Conservation (phyloP, 768 basidiomycete genomes). For the Boletus pseudopeckii region DNA sequence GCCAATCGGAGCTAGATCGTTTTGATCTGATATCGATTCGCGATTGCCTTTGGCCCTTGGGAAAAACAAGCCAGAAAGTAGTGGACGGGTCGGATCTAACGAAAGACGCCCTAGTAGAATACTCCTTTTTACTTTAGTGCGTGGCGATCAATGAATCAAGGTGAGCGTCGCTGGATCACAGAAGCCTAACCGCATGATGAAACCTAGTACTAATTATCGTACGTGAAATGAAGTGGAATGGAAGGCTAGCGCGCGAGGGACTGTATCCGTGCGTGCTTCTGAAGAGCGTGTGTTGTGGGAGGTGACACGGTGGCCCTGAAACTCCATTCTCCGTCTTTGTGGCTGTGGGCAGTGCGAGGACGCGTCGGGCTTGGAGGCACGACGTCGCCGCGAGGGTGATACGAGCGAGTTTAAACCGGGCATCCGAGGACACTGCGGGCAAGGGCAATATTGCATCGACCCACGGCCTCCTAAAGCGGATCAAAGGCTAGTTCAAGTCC, state of each 20-base stretch:
- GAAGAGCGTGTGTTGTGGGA: neutral
- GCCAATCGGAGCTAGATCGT: conserved; percentile 17
- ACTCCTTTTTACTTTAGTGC: neutral
- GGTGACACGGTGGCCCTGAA: neutral
- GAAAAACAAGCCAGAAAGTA: too few relatives aligned
- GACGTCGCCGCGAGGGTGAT: conserved; percentile 1
- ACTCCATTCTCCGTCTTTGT: neutral
- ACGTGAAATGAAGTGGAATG: conserved; percentile 12
- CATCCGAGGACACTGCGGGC: neutral
- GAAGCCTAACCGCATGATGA: neutral
- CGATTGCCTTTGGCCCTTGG: neutral
- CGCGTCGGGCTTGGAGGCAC: too few relatives aligned
- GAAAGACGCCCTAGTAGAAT: neutral
- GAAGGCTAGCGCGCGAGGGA: conserved; percentile 3
- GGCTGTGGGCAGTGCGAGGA: too few relatives aligned
- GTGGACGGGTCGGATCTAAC: conserved; percentile 10
- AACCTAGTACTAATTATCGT: neutral
- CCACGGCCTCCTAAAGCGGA: too few relatives aligned
- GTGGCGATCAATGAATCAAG: conserved; percentile 14
- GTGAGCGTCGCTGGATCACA: conserved; percentile 10
- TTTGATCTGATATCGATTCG: conserved; percentile 19
- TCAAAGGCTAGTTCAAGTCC: too few relatives aligned
- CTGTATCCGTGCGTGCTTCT: conserved; percentile 1
- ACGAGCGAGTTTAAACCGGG: neutral
- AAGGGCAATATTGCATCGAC: too few relatives aligned